These are phyloP conservation scores for Arachis monticola DNA, from an alignment of 331 rosid species.

Conservation along the genomic window DNA sequence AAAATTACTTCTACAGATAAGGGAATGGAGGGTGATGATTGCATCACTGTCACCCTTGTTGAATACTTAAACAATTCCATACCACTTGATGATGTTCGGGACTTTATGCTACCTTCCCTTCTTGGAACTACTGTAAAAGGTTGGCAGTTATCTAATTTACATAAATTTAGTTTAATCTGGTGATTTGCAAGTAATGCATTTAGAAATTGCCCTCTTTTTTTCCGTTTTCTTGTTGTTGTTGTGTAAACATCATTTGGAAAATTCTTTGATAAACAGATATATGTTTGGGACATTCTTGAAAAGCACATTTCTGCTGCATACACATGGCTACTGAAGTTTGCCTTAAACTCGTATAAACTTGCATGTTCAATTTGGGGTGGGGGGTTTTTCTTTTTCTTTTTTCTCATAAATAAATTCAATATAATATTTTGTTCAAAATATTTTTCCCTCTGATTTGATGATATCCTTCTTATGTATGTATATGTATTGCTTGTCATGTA, in stretches of 20 bases:
- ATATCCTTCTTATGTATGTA: slow-evolving; percentile 8
- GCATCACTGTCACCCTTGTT: slow-evolving; percentile 61
- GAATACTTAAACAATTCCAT: slow-evolving; percentile 52
- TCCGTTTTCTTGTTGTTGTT: too few relatives aligned
- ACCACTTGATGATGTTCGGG: slow-evolving; percentile 62
- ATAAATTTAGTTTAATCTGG: slow-evolving; percentile 10
- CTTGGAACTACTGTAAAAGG: slow-evolving; percentile 75
- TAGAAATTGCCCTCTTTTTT: slow-evolving; percentile 32
- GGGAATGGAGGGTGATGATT: slow-evolving; percentile 45
- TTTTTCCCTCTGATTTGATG: slow-evolving; percentile 5
- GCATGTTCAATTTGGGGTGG: background rate
- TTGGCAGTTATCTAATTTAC: slow-evolving; percentile 44
- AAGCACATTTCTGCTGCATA: slow-evolving; percentile 28
- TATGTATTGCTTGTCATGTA: slow-evolving; percentile 28
- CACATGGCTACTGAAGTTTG: slow-evolving; percentile 29
- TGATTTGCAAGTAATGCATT: slow-evolving; percentile 3
- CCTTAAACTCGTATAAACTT: slow-evolving; percentile 5
- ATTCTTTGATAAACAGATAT: slow-evolving; percentile 1
- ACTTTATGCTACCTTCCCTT: slow-evolving; percentile 66
- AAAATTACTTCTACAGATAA: slow-evolving; percentile 31
- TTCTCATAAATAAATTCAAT: background rate
- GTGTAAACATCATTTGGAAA: slow-evolving; percentile 13
- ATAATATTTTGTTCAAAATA: background rate
- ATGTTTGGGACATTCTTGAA: background rate
- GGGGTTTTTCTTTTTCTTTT: background rate